Percentiles rank a stretch among this genome's conserved stretches.
Evolutionary conservation across 164 flowering plant species (phyloP).

Genomic region (Stephania cephalantha): DNA sequence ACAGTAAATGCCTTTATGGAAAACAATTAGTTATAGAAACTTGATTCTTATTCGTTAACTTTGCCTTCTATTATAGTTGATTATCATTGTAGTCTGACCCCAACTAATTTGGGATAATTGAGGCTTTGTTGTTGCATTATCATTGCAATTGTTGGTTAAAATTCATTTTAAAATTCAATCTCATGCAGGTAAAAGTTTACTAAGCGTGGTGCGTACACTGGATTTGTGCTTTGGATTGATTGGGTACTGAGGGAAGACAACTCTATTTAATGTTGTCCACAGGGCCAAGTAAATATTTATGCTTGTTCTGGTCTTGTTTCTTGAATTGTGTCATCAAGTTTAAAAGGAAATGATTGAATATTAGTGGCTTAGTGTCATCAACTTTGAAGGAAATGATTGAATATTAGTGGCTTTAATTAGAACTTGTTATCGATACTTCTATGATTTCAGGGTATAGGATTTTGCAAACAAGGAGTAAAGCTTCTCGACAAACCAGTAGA

Average conservation of each 20-base stretch:
- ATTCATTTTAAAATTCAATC: background rate
- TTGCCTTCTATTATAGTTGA: background rate
- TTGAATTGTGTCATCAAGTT: too few species aligned
- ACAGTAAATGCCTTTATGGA: background rate
- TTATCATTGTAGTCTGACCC: background rate
- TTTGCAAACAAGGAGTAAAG: conserved; percentile 93
- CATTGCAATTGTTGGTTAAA: background rate
- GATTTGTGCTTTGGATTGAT: conserved; percentile 89
- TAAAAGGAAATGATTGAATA: too few species aligned
- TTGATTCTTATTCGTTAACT: background rate
- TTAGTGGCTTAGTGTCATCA: too few species aligned
- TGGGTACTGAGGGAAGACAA: conserved; percentile 71
- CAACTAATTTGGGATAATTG: too few species aligned
- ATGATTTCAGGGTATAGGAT: conserved; percentile 49
- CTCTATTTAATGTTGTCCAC: conserved; percentile 47
- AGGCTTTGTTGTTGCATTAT: background rate
- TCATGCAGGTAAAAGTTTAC: conserved; percentile 52
- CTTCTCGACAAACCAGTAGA: conserved; percentile 54
- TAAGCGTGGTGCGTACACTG: conserved; percentile 70
- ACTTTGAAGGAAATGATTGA: too few species aligned
- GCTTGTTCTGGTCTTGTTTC: background rate
- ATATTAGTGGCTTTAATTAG: background rate
- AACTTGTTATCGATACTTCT: background rate
- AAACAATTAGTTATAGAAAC: background rate
- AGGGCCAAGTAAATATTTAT: conserved; percentile 60